Percentiles rank a stretch among this genome's conserved stretches.
Conservation (phyloP, 371 early-diverging fungal species). For the Ecytonucleospora hepatopenaei region DNA sequence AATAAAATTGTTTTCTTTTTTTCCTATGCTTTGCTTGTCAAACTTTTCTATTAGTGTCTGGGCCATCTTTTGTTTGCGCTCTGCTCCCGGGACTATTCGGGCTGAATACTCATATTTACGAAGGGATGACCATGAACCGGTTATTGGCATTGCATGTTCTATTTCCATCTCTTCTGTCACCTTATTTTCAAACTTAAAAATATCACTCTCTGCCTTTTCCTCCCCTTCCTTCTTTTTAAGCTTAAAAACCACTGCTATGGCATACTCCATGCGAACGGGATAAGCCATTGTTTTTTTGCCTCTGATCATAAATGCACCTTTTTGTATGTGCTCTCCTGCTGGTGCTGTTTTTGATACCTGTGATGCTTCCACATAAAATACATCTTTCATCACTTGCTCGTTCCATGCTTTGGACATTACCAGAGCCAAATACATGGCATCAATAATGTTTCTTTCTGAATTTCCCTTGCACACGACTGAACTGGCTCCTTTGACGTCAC, state of each 20-base stretch:
- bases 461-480: conserved; percentile 60
- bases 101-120: conserved; percentile 80
- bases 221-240: too few species aligned
- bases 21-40: conserved; percentile 16
- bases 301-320: conserved; percentile 86
- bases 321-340: conserved; percentile 80
- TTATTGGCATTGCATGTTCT: conserved; percentile 76
- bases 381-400: conserved; percentile 75
- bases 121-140: conserved; percentile 77
- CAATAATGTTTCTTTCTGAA: conserved; percentile 59
- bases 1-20: conserved; percentile 16
- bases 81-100: conserved; percentile 77
- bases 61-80: conserved; percentile 78
- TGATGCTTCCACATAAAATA: conserved; percentile 81
- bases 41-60: conserved; percentile 49
- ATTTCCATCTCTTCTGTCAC: conserved; percentile 60
- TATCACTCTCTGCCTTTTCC: conserved; percentile 9
- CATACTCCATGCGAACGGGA: conserved; percentile 82
- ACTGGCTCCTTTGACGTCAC: conserved; percentile 86
- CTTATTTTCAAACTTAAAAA: conserved; percentile 14
- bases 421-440: conserved; percentile 87
- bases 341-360: conserved; percentile 86
- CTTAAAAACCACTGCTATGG: conserved; percentile 80
- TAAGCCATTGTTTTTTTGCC: conserved; percentile 80
- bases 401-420: conserved; percentile 90